Percentiles rank a stretch among this genome's conserved stretches.
Evolutionary conservation across 2,329 filamentous ascomycete species (phyloP).

Genomic region (Leptodontidium sp.): DNA sequence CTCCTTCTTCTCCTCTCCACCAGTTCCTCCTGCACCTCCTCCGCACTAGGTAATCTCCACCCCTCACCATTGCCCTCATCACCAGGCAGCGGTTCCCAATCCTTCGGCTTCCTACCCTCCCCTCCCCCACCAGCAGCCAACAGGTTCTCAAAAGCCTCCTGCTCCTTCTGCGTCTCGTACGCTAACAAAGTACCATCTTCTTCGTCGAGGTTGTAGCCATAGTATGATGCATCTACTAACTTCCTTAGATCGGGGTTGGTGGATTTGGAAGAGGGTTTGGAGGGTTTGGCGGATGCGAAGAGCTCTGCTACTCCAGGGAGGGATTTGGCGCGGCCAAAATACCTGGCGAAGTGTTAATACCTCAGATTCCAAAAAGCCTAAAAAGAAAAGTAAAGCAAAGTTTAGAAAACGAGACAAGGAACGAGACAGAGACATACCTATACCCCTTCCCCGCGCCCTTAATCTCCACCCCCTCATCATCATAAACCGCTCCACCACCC

Average conservation of each 20-base stretch:
- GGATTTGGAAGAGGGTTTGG: conserved; percentile 64
- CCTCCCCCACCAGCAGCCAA: conserved; percentile 58
- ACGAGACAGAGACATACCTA: conserved; percentile 73
- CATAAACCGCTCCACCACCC: conserved; percentile 60
- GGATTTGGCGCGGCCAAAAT: conserved; percentile 90
- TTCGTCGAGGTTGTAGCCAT: conserved; percentile 92
- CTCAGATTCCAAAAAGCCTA: too few relatives aligned
- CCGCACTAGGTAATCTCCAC: conserved; percentile 85
- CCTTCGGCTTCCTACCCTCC: conserved; percentile 66
- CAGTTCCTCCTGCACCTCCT: conserved; percentile 94
- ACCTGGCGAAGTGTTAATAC: conserved; percentile 55
- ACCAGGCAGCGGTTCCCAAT: conserved; percentile 88
- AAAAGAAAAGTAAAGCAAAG: too few relatives aligned
- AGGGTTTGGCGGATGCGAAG: conserved; percentile 77
- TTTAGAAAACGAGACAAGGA: too few relatives aligned
- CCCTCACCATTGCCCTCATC: conserved; percentile 82
- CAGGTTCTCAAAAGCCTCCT: conserved; percentile 77
- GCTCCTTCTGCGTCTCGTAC: conserved; percentile 86
- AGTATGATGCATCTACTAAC: conserved; percentile 92
- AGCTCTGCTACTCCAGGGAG: conserved; percentile 96
- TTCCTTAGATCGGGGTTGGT: conserved; percentile 72
- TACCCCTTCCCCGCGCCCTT: conserved; percentile 85
- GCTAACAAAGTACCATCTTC: conserved; percentile 83
- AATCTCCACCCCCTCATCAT: conserved; percentile 63
- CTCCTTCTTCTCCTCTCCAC: conserved; percentile 85